phyloP scores from a whole-genome alignment of 345 rosid species.

The Trapa bicornis region DNA sequence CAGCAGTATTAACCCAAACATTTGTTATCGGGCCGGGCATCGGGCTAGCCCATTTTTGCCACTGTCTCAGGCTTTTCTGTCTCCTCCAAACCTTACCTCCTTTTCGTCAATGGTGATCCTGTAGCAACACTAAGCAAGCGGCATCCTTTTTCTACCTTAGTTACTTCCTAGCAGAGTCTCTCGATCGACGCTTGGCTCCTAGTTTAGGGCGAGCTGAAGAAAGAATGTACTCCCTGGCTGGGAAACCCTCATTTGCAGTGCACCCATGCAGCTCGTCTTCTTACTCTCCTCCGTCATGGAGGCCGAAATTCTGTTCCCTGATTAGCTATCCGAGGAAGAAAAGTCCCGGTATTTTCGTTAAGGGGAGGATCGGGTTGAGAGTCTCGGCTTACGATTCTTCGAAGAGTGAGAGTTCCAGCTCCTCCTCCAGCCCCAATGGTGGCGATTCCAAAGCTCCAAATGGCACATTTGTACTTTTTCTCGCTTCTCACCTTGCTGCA shows the following conservation, averaged over 20 bases:
- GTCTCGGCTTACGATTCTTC: slow-evolving; percentile 58
- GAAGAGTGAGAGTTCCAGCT: slow-evolving; percentile 22
- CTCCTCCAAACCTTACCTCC: background rate
- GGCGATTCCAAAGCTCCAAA: slow-evolving; percentile 56
- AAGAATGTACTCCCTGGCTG: background rate
- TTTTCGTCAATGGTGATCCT: background rate
- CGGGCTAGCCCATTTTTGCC: too few relatives aligned
- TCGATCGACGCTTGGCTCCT: background rate
- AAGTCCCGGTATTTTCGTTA: background rate
- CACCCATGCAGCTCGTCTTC: slow-evolving; percentile 15
- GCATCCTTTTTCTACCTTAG: background rate
- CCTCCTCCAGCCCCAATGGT: slow-evolving; percentile 23
- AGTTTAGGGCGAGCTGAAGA: background rate
- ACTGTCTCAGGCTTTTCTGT: background rate
- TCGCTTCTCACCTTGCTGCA: background rate
- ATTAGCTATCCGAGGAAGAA: slow-evolving; percentile 25
- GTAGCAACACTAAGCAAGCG: background rate
- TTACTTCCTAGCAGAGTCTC: background rate
- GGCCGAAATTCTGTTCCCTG: slow-evolving; percentile 16
- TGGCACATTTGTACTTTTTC: slow-evolving; percentile 44
- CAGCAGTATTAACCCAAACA: too few relatives aligned
- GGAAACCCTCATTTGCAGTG: background rate
- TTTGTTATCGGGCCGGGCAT: too few relatives aligned
- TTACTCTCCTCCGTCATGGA: slow-evolving; percentile 14
- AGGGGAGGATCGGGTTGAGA: slow-evolving; percentile 23